Percentiles rank a stretch among this genome's conserved stretches.
Conservation (phyloP, 495 filamentous ascomycete species). For the Margaritispora aquatica region DNA sequence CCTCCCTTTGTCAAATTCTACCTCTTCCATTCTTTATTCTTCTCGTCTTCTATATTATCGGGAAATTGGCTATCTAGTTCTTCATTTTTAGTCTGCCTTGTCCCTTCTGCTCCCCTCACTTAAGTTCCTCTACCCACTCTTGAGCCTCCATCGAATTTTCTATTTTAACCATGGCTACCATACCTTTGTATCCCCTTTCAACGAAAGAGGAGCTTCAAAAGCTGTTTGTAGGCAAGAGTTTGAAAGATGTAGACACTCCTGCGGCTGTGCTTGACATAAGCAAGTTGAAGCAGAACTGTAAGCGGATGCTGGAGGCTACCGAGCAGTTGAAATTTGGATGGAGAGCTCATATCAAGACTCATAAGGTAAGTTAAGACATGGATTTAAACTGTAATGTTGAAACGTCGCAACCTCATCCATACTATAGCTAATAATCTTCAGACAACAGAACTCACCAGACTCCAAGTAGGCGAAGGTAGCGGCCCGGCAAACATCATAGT, state of each 20-base stretch:
- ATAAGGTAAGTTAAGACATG: conserved; percentile 69
- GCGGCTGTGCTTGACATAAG: conserved; percentile 63
- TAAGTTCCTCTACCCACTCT: background rate
- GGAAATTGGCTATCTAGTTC: too few relatives aligned
- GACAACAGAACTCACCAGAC: conserved; percentile 65
- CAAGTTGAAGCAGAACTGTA: conserved; percentile 63
- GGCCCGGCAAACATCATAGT: conserved; percentile 60
- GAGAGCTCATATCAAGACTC: conserved; percentile 80
- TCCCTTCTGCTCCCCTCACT: background rate
- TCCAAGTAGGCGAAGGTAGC: conserved; percentile 59
- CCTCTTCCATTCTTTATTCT: too few relatives aligned
- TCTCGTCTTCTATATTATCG: too few relatives aligned
- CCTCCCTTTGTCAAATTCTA: too few relatives aligned
- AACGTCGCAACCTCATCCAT: too few relatives aligned
- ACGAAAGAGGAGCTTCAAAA: conserved; percentile 37
- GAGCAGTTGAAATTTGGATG: conserved; percentile 56
- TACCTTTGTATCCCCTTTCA: conserved; percentile 11
- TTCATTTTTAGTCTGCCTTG: too few relatives aligned
- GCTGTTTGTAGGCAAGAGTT: conserved; percentile 53
- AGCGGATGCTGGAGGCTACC: conserved; percentile 62
- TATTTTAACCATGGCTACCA: conserved; percentile 9
- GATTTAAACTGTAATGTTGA: too few relatives aligned
- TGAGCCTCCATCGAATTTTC: too few relatives aligned
- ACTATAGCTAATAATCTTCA: conserved; percentile 26
- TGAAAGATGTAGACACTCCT: conserved; percentile 59